Conservation (phyloP, 331 rosid genomes). For the Telfairia occidentalis region DNA sequence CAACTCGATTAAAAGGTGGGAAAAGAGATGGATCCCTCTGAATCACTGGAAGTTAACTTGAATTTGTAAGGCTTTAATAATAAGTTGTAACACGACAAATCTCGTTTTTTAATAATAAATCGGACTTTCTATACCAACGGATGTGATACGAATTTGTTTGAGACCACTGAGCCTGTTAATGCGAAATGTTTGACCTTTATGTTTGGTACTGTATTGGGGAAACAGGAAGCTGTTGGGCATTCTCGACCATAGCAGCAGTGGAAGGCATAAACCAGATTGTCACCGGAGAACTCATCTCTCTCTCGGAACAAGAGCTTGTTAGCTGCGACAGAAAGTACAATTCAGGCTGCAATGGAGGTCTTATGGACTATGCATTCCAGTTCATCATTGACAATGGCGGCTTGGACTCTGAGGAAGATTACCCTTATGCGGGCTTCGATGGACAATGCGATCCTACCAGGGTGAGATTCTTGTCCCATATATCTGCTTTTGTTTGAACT, state of each 20-base stretch:
- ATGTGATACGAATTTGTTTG: not conserved
- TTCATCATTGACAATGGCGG: slow-evolving; percentile 87
- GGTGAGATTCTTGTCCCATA: slow-evolving; percentile 21
- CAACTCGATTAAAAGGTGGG: too few species aligned
- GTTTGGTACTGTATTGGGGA: not conserved
- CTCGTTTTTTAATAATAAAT: not conserved
- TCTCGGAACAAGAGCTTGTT: slow-evolving; percentile 87
- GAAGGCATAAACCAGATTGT: slow-evolving; percentile 76
- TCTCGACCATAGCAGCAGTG: slow-evolving; percentile 71
- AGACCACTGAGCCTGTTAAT: not conserved
- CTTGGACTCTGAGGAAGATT: slow-evolving; percentile 62
- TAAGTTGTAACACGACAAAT: not conserved
- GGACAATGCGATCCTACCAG: slow-evolving; percentile 37
- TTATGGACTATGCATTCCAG: slow-evolving; percentile 75
- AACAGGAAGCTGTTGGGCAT: slow-evolving; percentile 95
- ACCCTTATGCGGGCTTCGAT: slow-evolving; percentile 60
- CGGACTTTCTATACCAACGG: too few species aligned
- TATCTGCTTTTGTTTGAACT: not conserved
- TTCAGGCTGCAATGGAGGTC: slow-evolving; percentile 81
- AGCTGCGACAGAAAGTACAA: slow-evolving; percentile 60
- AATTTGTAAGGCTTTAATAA: too few species aligned
- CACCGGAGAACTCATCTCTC: slow-evolving; percentile 53
- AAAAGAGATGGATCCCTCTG: not conserved
- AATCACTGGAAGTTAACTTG: too few species aligned
- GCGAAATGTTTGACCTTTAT: not conserved